These are phyloP conservation scores for Neonectria hederae DNA, from an alignment of 2,329 filamentous ascomycete genomes.

Conservation along the genomic window DNA sequence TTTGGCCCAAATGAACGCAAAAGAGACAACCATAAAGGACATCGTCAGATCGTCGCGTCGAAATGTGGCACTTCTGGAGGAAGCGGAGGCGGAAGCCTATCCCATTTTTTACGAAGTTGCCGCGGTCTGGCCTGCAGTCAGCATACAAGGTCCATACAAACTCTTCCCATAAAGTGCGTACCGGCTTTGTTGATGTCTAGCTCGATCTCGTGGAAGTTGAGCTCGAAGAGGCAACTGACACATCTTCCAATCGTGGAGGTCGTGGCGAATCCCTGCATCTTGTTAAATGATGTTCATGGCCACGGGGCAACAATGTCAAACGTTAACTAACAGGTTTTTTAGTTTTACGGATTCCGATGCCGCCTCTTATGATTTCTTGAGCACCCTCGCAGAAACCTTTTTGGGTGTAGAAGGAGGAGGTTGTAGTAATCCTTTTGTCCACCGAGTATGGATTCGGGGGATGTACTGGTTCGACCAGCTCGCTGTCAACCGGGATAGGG, in stretches of 20 bases:
- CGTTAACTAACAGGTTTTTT: slow-evolving; percentile 56
- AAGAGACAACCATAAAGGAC: slow-evolving; percentile 65
- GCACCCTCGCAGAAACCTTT: slow-evolving; percentile 67
- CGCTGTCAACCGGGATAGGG: slow-evolving; percentile 40
- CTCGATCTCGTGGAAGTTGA: slow-evolving; percentile 63
- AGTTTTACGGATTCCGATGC: slow-evolving; percentile 59
- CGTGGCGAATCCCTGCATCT: slow-evolving; percentile 51
- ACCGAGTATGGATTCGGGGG: slow-evolving; percentile 33
- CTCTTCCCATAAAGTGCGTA: slow-evolving; percentile 41
- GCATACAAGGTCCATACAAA: slow-evolving; percentile 2
- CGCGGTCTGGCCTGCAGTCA: slow-evolving; percentile 49
- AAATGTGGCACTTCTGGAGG: slow-evolving; percentile 64
- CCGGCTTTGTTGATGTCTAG: slow-evolving; percentile 59
- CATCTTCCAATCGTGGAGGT: slow-evolving; percentile 60
- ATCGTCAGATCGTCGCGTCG: slow-evolving; percentile 60
- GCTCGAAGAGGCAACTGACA: slow-evolving; percentile 62
- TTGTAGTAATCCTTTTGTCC: slow-evolving; percentile 54
- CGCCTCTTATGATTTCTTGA: slow-evolving; percentile 58
- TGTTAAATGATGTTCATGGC: slow-evolving; percentile 8
- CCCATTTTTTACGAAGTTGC: slow-evolving; percentile 57
- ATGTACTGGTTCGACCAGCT: slow-evolving; percentile 22
- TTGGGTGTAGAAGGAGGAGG: slow-evolving; percentile 61
- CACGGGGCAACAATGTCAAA: background rate
- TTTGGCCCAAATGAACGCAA: slow-evolving; percentile 60
- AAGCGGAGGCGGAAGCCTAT: slow-evolving; percentile 64